Evolutionary conservation across 495 filamentous ascomycete species (phyloP).

Genomic region (Pseudotulostoma volvatum): DNA sequence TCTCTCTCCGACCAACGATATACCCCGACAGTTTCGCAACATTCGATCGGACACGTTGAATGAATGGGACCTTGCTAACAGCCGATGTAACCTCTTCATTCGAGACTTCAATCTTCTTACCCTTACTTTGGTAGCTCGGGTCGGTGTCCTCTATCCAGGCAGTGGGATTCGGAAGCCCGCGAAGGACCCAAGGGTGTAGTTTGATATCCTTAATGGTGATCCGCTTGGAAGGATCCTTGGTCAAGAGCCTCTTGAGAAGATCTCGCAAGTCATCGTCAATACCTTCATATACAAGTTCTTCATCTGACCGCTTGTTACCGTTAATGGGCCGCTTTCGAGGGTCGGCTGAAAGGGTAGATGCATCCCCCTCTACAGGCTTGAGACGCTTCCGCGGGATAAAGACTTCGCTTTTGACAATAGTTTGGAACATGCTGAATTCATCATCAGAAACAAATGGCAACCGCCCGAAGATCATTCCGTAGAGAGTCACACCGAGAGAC

Average conservation of each 20-base stretch:
- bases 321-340: conserved; percentile 17
- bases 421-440: conserved; percentile 77
- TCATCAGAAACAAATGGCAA: conserved; percentile 84
- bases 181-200: conserved; percentile 86
- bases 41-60: conserved; percentile 47
- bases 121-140: conserved; percentile 60
- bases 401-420: conserved; percentile 77
- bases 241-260: conserved; percentile 63
- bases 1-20: conserved; percentile 40
- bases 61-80: conserved; percentile 73
- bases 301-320: conserved; percentile 39
- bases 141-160: conserved; percentile 91
- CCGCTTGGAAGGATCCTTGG: conserved; percentile 73
- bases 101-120: conserved; percentile 84
- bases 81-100: conserved; percentile 77
- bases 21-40: conserved; percentile 41
- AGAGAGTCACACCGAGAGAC: conserved; percentile 91
- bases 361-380: conserved; percentile 50
- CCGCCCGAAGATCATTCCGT: conserved; percentile 84
- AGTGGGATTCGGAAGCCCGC: conserved; percentile 55
- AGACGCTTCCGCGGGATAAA: conserved; percentile 73
- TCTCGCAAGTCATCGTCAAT: conserved; percentile 71
- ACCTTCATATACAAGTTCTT: conserved; percentile 69
- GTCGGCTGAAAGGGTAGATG: conserved; percentile 21
- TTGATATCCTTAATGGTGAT: conserved; percentile 89